Conservation (phyloP, 176 grass and related monocot species). For the Puya raimondii region DNA sequence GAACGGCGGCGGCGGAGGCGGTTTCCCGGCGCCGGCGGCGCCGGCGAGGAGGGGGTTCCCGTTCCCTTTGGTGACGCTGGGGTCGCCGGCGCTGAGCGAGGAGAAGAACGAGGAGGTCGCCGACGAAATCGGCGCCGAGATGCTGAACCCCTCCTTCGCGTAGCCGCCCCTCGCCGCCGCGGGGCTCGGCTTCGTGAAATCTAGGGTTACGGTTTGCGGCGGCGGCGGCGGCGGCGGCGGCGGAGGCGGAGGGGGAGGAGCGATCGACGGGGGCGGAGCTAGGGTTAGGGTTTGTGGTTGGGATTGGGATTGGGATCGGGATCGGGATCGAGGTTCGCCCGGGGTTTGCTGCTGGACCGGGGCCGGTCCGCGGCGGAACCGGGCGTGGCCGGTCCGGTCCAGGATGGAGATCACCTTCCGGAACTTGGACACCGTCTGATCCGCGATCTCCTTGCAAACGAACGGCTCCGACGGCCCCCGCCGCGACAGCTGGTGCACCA, state of each 20-base stretch:
- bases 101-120: slow-evolving; percentile 83
- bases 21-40: slow-evolving; percentile 45
- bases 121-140: slow-evolving; percentile 56
- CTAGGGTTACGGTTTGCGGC: slow-evolving; percentile 69
- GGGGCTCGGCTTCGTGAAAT: slow-evolving; percentile 77
- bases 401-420: slow-evolving; percentile 89
- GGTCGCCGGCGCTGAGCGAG: slow-evolving; percentile 73
- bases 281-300: not conserved
- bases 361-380: slow-evolving; percentile 71
- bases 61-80: slow-evolving; percentile 84
- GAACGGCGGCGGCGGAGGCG: slow-evolving; percentile 35
- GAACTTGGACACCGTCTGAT: slow-evolving; percentile 79
- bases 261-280: not conserved
- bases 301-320: not conserved
- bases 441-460: slow-evolving; percentile 65
- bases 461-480: slow-evolving; percentile 16
- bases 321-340: too few species aligned
- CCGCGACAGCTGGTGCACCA: slow-evolving; percentile 52
- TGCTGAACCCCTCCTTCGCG: slow-evolving; percentile 20
- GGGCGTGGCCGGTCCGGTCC: slow-evolving; percentile 88
- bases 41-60: slow-evolving; percentile 21
- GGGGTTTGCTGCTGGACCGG: not conserved
- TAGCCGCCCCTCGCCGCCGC: not conserved
- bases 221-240: slow-evolving; percentile 4
- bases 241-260: not conserved